Evolutionary conservation across 352 stramenopile genomes (phyloP), one percentile per base, ranked within the genome.

Genomic region (Phytopythium kandeliae): DNA sequence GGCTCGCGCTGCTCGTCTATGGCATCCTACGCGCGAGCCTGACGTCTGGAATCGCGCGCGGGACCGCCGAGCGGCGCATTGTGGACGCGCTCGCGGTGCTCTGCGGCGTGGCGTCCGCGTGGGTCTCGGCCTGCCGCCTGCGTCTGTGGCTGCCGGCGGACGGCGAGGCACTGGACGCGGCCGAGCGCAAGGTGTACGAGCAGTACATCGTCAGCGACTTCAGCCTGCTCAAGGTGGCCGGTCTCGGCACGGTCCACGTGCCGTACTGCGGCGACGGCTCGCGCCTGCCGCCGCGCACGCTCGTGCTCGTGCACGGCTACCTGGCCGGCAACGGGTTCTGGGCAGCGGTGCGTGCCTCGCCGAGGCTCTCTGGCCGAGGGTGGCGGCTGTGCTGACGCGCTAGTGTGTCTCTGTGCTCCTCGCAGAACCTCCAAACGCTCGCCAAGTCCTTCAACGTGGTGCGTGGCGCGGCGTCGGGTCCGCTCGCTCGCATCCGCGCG

Each of bases 391-490:
- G 10, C 15, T 46, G 5, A 46, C 22, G 40, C 7, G 6, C 5
- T 17, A 13, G 24, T 31, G 40, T 19, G 15, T n/a, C n/a, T n/a
- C n/a, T 31, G 15, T 33, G 40, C 2, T 31, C 13, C 12, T 28
- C 13, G 35, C 48, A 89, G 78, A 92, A 85, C 38, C 48, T 92
- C 4, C 72, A 89, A 81, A 69, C 69, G 22, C 65, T 92, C 0
- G 76, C 81, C 33, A 87, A 89, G 59, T 76, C 58, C 11, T 92
- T 86, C 54, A 86, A 90, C 43, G 77, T 92, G 71, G 81, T 92
- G 54, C 22, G 78, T 67, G 13, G 28, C 40, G 30, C 5, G 0
- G 17, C 17, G 1, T n/a, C 24, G 8, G 2, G 9, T n/a, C 19
- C 26, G 4, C 1, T 6, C 37, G 3, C 28, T 33, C 28, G 28